Conservation (phyloP, 2,329 filamentous ascomycete genomes). For the Tolypocladium cylindrosporum region DNA sequence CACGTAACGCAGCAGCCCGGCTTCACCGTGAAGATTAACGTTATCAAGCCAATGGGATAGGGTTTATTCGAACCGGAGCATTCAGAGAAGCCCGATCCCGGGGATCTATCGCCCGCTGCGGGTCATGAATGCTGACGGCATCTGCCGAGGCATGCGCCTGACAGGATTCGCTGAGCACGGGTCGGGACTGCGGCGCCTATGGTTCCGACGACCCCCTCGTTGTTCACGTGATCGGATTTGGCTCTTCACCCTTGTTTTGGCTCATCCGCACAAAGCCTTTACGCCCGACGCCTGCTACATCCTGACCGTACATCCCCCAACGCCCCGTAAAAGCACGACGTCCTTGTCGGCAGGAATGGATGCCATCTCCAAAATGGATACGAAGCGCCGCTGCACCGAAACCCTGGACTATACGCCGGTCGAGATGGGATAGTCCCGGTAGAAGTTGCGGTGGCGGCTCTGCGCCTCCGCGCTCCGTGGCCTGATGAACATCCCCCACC, state of each 20-base stretch:
- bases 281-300: not conserved
- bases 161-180: not conserved
- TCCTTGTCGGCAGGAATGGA: not conserved
- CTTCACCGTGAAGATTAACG: not conserved
- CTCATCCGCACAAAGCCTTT: not conserved
- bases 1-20: not conserved
- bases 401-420: not conserved
- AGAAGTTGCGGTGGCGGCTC: not conserved
- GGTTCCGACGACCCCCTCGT: not conserved
- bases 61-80: not conserved
- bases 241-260: not conserved
- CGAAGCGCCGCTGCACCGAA: not conserved
- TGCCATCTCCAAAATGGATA: not conserved
- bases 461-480: not conserved
- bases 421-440: not conserved
- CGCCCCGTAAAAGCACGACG: not conserved
- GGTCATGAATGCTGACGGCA: not conserved
- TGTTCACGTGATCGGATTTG: not conserved
- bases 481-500: not conserved
- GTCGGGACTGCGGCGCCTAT: not conserved
- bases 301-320: not conserved
- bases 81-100: not conserved
- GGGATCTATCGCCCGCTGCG: not conserved
- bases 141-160: not conserved
- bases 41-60: not conserved